A percentile compares a stretch with the other conserved stretches of the same genome.
phyloP scores from a whole-genome alignment of 2,329 filamentous ascomycete species.

The Coniochaeta sp. region DNA sequence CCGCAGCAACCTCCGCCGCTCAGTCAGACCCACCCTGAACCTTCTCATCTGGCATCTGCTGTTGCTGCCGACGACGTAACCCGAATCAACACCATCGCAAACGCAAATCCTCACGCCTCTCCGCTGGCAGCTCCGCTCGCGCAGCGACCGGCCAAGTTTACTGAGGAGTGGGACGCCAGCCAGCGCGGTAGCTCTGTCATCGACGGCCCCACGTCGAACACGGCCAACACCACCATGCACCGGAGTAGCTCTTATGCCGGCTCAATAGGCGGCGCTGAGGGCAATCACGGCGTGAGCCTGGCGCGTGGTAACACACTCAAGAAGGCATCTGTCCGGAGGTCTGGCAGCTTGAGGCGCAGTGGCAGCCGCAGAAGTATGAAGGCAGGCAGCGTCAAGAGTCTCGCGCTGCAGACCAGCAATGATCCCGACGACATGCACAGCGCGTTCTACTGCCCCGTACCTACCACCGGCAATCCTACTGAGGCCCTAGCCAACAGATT shows the following conservation, averaged over 20 bases:
- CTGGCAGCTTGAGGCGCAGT: constrained; percentile 68
- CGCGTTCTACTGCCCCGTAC: constrained; percentile 84
- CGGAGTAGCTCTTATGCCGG: constrained; percentile 55
- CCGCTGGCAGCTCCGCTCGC: constrained; percentile 13
- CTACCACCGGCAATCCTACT: constrained; percentile 79
- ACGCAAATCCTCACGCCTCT: constrained; percentile 3
- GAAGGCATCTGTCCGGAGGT: constrained; percentile 69
- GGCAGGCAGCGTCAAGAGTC: constrained; percentile 79
- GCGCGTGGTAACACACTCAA: constrained; percentile 66
- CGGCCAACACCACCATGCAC: constrained; percentile 35
- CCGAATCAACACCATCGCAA: constrained; percentile 12
- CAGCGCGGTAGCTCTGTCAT: constrained; percentile 59
- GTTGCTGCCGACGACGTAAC: constrained; percentile 4
- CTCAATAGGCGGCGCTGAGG: constrained; percentile 39
- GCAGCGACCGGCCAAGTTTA: constrained; percentile 45
- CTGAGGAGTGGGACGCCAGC: constrained; percentile 65
- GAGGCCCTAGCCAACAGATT: constrained; percentile 83
- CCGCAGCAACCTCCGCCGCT: constrained; percentile 3
- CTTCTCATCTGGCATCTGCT: not conserved
- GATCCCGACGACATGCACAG: constrained; percentile 69
- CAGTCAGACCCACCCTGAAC: not conserved
- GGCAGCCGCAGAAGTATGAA: constrained; percentile 74
- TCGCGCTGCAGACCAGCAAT: constrained; percentile 61
- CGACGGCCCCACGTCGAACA: constrained; percentile 30
- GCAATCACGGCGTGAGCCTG: constrained; percentile 26